A percentile compares a stretch with the other conserved stretches of the same genome.
Evolutionary conservation across 108 stramenopile genomes (phyloP).

Genomic region (Cyclotella atomus): DNA sequence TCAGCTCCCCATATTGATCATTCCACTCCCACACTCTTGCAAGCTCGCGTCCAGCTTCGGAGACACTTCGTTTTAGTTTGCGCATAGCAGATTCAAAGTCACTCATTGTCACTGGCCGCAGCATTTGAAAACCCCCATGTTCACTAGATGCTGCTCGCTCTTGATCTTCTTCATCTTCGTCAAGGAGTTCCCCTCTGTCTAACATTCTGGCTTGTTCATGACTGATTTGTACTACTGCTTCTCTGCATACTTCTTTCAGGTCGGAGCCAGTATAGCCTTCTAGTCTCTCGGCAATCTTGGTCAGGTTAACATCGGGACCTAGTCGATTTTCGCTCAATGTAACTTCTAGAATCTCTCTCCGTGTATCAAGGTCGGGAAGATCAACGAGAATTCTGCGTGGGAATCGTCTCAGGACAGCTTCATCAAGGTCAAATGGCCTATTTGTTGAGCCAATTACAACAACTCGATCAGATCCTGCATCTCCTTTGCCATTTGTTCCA

Average conservation of each 20-base stretch:
- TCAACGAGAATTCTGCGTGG: constrained; percentile 97
- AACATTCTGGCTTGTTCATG: constrained; percentile 92
- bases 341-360: constrained; percentile 91
- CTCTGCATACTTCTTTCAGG: constrained; percentile 95
- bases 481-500: constrained; percentile 87
- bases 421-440: constrained; percentile 96
- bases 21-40: constrained; percentile 96
- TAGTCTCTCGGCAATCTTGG: constrained; percentile 86
- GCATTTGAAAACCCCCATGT: constrained; percentile 72
- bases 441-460: constrained; percentile 98
- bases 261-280: constrained; percentile 98
- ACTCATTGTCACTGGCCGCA: constrained; percentile 88
- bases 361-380: constrained; percentile 90
- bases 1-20: constrained; percentile 96
- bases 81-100: constrained; percentile 91
- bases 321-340: constrained; percentile 90
- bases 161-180: constrained; percentile 48
- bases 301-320: constrained; percentile 83
- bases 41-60: constrained; percentile 93
- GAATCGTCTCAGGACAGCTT: constrained; percentile 95
- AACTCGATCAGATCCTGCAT: constrained; percentile 81
- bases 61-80: constrained; percentile 93
- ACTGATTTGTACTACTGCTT: constrained; percentile 95
- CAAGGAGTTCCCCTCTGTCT: constrained; percentile 68
- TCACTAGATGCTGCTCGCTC: constrained; percentile 8